A percentile compares a stretch with the other conserved stretches of the same genome.
Evolutionary conservation across 345 rosid genomes (phyloP).

Genomic region (Orychophragmus violaceus): DNA sequence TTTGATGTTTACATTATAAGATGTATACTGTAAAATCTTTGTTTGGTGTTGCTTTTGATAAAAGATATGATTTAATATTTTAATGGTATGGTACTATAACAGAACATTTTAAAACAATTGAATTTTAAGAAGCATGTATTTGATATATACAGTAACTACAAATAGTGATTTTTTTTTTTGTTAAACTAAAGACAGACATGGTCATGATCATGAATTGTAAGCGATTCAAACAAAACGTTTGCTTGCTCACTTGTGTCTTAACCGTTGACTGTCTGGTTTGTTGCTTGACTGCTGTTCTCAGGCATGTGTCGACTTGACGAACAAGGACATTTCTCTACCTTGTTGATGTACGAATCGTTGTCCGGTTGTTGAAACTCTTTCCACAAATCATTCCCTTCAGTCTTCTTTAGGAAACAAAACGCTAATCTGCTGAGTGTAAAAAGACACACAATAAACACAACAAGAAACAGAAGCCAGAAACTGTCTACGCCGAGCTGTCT

Average conservation of each 20-base stretch:
- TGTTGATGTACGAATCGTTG: neutral
- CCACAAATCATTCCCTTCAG: neutral
- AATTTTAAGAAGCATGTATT: too few relatives aligned
- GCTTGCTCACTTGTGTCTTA: neutral
- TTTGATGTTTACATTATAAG: too few relatives aligned
- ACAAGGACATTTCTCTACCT: neutral
- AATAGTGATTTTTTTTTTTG: neutral
- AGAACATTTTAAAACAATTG: too few relatives aligned
- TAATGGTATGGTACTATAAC: too few relatives aligned
- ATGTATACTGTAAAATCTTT: too few relatives aligned
- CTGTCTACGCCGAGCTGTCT: slow-evolving; percentile 36
- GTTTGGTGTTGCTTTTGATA: too few relatives aligned
- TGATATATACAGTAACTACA: too few relatives aligned
- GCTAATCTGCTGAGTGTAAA: slow-evolving; percentile 27
- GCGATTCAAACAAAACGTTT: neutral
- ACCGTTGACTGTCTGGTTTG: neutral
- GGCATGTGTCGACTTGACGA: neutral
- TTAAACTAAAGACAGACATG: neutral
- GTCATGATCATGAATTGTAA: neutral
- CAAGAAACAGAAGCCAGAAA: slow-evolving; percentile 41
- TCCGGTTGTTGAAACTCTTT: neutral
- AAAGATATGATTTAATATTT: too few relatives aligned
- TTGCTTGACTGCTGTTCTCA: neutral
- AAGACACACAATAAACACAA: slow-evolving; percentile 18
- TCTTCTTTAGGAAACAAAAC: slow-evolving; percentile 12